A percentile compares a stretch with the other conserved stretches of the same genome.
phyloP scores from a whole-genome alignment of 192 early-diverging fungal species.

The Diversispora eburnea region DNA sequence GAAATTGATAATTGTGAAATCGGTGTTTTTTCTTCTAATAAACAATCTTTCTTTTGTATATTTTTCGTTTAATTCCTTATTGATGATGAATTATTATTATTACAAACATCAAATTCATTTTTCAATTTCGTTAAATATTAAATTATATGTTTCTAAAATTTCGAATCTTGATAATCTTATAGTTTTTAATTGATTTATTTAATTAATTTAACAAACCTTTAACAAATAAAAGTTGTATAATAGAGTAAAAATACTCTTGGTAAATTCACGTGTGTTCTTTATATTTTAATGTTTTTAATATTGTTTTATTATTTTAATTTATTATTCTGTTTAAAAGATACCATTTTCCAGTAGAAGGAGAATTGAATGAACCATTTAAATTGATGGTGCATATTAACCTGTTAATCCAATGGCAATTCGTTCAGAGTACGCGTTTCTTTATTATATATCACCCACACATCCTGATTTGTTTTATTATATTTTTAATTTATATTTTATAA shows the following conservation, averaged over 20 bases:
- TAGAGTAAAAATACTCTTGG: no score
- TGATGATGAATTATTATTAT: neutral
- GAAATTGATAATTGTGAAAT: neutral
- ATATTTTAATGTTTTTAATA: no score
- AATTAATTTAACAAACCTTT: no score
- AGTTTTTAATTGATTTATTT: no score
- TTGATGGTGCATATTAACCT: constrained; percentile 72
- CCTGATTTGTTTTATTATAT: neutral
- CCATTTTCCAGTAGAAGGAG: constrained; percentile 71
- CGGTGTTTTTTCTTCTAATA: neutral
- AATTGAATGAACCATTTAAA: constrained; percentile 48
- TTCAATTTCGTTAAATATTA: neutral
- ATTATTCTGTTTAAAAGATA: constrained; percentile 40
- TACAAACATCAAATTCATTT: neutral
- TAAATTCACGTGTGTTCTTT: no score
- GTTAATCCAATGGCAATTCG: constrained; percentile 84
- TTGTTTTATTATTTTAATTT: no score
- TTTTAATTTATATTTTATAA: neutral
- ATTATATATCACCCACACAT: neutral
- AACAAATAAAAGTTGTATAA: no score
- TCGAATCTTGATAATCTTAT: no score
- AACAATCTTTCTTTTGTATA: neutral
- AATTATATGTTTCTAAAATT: no score
- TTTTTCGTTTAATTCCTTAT: constrained; percentile 22
- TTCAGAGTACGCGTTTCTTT: constrained; percentile 32